Conservation (phyloP, 2,329 filamentous ascomycete genomes). For the Orbilia quercus region DNA sequence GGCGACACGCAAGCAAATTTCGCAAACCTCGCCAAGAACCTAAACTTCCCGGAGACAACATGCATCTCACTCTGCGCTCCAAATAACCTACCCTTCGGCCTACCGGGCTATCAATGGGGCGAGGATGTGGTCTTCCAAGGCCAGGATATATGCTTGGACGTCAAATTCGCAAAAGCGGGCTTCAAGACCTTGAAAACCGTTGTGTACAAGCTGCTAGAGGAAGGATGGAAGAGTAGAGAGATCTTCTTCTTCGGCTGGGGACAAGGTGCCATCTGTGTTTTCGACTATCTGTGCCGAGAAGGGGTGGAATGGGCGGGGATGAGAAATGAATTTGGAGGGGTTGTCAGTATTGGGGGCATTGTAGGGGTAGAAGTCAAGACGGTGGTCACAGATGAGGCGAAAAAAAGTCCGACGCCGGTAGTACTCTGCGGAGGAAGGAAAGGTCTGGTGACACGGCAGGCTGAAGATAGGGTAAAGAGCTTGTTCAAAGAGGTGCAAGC, state of each 20-base stretch:
- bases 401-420: conserved; percentile 73
- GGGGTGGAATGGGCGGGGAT: conserved; percentile 24
- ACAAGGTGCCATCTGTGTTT: conserved; percentile 70
- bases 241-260: conserved; percentile 70
- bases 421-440: conserved; percentile 71
- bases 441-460: conserved; percentile 72
- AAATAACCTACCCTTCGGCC: conserved; percentile 74
- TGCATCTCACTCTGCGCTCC: conserved; percentile 80
- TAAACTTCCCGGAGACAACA: conserved; percentile 80
- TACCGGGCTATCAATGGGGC: conserved; percentile 74
- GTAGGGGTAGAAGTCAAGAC: conserved; percentile 68
- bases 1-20: conserved; percentile 80
- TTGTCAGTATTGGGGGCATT: conserved; percentile 73
- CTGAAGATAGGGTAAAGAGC: conserved; percentile 72
- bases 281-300: conserved; percentile 62
- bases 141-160: conserved; percentile 66
- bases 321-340: conserved; percentile 68
- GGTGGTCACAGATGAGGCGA: conserved; percentile 62
- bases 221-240: conserved; percentile 66
- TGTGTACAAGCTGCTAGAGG: conserved; percentile 65
- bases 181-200: conserved; percentile 67
- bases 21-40: conserved; percentile 73
- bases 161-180: conserved; percentile 69
- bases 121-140: conserved; percentile 69
- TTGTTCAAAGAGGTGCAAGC: conserved; percentile 76